A percentile compares a stretch with the other conserved stretches of the same genome.
Evolutionary conservation across 1,284 basidiomycete genomes (phyloP).

Genomic region (Exsudoporus floridanus): DNA sequence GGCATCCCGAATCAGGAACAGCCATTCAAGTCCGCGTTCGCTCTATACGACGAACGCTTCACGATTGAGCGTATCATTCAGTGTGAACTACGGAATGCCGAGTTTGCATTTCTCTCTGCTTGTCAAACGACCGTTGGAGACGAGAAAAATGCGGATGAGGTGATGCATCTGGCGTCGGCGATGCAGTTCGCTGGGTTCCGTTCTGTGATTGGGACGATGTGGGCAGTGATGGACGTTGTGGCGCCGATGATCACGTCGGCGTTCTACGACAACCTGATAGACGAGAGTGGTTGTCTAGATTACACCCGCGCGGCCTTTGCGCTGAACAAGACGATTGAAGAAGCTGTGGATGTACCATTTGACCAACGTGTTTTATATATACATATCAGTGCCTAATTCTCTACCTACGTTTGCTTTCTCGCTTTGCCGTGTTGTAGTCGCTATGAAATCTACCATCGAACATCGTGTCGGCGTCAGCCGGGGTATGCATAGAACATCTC

Average conservation of each 20-base stretch:
- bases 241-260: neutral
- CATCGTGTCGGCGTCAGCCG: too few species aligned
- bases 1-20: neutral
- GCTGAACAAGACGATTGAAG: neutral
- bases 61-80: neutral
- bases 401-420: neutral
- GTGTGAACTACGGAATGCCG: neutral
- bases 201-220: neutral
- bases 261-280: neutral
- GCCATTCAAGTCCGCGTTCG: neutral
- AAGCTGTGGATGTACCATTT: neutral
- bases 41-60: neutral
- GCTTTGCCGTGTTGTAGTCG: too few species aligned
- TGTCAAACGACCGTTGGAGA: neutral
- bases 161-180: conserved; percentile 4
- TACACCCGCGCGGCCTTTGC: neutral
- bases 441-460: too few species aligned
- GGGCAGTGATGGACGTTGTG: neutral
- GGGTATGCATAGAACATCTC: too few species aligned
- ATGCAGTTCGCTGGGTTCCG: conserved; percentile 5
- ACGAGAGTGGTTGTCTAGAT: neutral
- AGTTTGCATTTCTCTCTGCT: neutral
- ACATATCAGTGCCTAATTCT: conserved; percentile 1
- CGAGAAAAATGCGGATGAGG: neutral
- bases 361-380: conserved; percentile 5